These are phyloP conservation scores for Pyrenochaeta sp. DNA, from an alignment of 2,329 filamentous ascomycete genomes.

Conservation along the genomic window DNA sequence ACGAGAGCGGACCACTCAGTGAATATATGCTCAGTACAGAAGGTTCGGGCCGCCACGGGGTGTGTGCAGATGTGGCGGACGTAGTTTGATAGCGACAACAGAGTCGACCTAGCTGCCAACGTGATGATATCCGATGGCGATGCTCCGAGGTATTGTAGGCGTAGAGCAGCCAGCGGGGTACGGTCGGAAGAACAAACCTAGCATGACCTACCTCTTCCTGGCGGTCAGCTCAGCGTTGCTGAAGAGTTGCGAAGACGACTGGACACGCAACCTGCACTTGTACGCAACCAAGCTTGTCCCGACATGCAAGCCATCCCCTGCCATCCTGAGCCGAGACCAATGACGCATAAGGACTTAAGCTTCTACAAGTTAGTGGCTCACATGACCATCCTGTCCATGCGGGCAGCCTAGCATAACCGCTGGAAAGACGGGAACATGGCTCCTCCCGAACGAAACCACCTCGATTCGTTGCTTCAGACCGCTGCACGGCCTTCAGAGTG, in stretches of 20 bases:
- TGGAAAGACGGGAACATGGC: conserved; percentile 30
- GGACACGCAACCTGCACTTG: conserved; percentile 43
- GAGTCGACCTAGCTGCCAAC: conserved; percentile 31
- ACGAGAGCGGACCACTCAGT: conserved; percentile 24
- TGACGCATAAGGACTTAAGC: conserved; percentile 17
- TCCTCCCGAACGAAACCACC: conserved; percentile 44
- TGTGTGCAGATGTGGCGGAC: conserved; percentile 32
- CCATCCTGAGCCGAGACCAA: conserved; percentile 16
- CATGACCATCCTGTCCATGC: conserved; percentile 36
- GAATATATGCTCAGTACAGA: conserved; percentile 29
- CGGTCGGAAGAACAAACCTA: conserved; percentile 39
- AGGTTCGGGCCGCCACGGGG: conserved; percentile 37
- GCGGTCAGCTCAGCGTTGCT: conserved; percentile 48
- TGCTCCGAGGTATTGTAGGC: conserved; percentile 29
- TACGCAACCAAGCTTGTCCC: conserved; percentile 28
- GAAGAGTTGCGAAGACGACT: conserved; percentile 44
- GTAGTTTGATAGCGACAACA: conserved; percentile 32
- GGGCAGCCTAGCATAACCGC: conserved; percentile 20
- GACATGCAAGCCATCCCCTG: conserved; percentile 20
- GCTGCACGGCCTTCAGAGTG: conserved; percentile 33
- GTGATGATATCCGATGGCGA: conserved; percentile 38
- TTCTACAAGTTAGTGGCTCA: conserved; percentile 28
- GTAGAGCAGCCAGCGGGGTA: conserved; percentile 40
- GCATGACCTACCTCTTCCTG: conserved; percentile 47
- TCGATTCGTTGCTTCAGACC: conserved; percentile 40